A percentile compares a stretch with the other conserved stretches of the same genome.
Evolutionary conservation across 768 basidiomycete species (phyloP).

Genomic region (Termitomyces titanicus): DNA sequence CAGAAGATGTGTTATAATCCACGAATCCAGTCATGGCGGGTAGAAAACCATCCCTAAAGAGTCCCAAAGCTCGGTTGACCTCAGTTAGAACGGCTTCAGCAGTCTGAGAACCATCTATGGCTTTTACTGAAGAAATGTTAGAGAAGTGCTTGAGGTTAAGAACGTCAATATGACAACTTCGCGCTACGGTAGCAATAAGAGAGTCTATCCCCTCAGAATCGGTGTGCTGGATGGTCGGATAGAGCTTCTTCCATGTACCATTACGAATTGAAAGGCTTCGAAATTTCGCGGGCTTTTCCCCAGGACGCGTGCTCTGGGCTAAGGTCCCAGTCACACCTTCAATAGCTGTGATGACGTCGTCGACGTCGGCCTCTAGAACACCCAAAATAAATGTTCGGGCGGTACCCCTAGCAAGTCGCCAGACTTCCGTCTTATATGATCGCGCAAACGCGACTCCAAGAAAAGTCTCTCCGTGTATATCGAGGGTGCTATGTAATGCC

Average conservation of each 20-base stretch:
- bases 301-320: constrained; percentile 17
- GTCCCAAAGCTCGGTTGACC: constrained; percentile 58
- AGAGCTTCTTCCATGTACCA: constrained; percentile 68
- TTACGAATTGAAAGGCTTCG: constrained; percentile 41
- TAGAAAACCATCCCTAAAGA: constrained; percentile 60
- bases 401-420: constrained; percentile 30
- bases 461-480: constrained; percentile 36
- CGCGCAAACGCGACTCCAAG: constrained; percentile 34
- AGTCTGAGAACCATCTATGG: constrained; percentile 17
- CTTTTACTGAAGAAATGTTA: constrained; percentile 25
- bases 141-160: constrained; percentile 53
- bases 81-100: constrained; percentile 38
- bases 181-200: constrained; percentile 55
- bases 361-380: constrained; percentile 29
- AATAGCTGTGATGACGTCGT: constrained; percentile 26
- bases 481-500: constrained; percentile 27
- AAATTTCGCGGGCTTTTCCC: constrained; percentile 18
- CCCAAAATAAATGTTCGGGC: constrained; percentile 32
- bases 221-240: constrained; percentile 50
- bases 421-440: constrained; percentile 28
- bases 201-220: constrained; percentile 59
- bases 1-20: constrained; percentile 52
- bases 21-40: constrained; percentile 61
- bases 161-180: constrained; percentile 62
- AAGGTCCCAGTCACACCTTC: constrained; percentile 27